phyloP scores from a whole-genome alignment of 306 rosid species.

The Dryas octopetala region DNA sequence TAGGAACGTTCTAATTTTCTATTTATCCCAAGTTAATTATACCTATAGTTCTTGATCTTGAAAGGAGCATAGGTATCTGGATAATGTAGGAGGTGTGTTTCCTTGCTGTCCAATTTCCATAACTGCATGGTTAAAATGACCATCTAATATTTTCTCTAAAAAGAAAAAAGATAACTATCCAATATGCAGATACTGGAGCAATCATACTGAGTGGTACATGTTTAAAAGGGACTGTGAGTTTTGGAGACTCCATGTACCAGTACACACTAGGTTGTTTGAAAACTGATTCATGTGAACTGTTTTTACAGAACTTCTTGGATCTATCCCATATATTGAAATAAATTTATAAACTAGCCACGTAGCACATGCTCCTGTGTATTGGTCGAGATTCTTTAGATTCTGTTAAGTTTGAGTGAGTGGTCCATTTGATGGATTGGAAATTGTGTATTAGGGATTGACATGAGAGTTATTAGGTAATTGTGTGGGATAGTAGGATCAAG shows the following conservation, averaged over 20 bases:
- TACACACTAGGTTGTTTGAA: not conserved
- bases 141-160: no score
- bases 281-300: not conserved
- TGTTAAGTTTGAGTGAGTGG: not conserved
- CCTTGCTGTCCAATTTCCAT: not conserved
- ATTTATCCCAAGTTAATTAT: not conserved
- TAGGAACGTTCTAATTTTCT: not conserved
- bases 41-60: not conserved
- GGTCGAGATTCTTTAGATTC: not conserved
- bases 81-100: not conserved
- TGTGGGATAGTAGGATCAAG: not conserved
- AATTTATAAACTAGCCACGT: not conserved
- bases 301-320: not conserved
- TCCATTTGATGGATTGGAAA: not conserved
- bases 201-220: not conserved
- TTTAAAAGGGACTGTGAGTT: not conserved
- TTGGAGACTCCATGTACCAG: not conserved
- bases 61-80: not conserved
- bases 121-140: not conserved
- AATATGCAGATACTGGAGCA: not conserved
- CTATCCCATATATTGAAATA: not conserved
- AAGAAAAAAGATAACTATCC: no score
- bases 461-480: not conserved
- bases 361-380: not conserved
- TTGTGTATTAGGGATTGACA: not conserved